Conservation (phyloP, 2,329 filamentous ascomycete genomes). For the Diaporthe sp. region DNA sequence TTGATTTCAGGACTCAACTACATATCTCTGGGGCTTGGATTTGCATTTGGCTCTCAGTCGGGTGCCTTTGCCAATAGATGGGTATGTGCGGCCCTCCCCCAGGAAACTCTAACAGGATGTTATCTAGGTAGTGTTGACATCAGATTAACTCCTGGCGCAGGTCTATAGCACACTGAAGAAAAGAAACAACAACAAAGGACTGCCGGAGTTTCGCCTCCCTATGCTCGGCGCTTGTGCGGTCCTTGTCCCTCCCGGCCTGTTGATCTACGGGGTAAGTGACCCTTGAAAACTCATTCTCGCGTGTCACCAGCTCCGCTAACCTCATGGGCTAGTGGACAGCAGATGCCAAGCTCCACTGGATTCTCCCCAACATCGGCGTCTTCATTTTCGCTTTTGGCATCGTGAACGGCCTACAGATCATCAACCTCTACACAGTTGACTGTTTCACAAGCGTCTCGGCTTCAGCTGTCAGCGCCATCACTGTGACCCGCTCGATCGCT, state of each 20-base stretch:
- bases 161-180: background rate
- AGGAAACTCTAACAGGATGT: too few species aligned
- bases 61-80: conserved; percentile 17
- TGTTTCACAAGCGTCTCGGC: conserved; percentile 7
- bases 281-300: fast-evolving
- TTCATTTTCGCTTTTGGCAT: conserved; percentile 4
- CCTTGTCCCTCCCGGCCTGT: background rate
- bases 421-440: conserved; percentile 15
- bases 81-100: background rate
- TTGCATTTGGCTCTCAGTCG: conserved; percentile 11
- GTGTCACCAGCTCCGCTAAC: background rate
- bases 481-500: conserved; percentile 13
- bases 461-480: conserved; percentile 17
- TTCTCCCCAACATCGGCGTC: background rate
- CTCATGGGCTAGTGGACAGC: background rate
- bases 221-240: conserved; percentile 5
- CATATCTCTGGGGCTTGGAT: conserved; percentile 13
- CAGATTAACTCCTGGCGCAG: background rate
- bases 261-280: conserved; percentile 1
- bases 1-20: conserved; percentile 8
- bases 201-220: conserved; percentile 9
- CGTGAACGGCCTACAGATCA: conserved; percentile 21
- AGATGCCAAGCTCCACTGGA: conserved; percentile 10
- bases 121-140: fast-evolving
- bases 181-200: conserved; percentile 1